phyloP scores from a whole-genome alignment of 257 asterid genomes.

The Craterostigma plantagineum region DNA sequence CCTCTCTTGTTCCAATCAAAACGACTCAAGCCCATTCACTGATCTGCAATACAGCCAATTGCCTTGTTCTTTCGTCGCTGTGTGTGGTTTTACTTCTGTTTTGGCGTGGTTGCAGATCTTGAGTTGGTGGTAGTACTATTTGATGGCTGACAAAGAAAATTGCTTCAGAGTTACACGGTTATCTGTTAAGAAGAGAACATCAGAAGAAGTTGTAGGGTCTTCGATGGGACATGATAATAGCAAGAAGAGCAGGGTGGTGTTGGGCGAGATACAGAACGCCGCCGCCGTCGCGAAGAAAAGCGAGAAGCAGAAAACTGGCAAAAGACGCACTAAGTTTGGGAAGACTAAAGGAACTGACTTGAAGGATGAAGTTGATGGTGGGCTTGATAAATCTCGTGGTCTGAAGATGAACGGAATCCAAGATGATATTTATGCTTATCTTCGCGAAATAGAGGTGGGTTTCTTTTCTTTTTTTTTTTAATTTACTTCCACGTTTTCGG shows the following conservation, averaged over 20 bases:
- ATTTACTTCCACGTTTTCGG: not conserved
- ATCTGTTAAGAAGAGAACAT: constrained; percentile 73
- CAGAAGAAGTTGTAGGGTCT: constrained; percentile 17
- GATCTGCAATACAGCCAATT: no score
- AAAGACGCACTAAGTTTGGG: constrained; percentile 17
- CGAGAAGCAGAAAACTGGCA: constrained; percentile 12
- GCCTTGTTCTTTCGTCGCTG: not conserved
- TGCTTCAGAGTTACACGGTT: constrained; percentile 49
- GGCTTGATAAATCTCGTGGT: constrained; percentile 33
- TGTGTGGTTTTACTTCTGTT: not conserved
- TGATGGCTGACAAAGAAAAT: constrained; percentile 56
- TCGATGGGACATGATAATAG: constrained; percentile 10
- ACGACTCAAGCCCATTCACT: no score
- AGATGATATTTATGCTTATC: constrained; percentile 69
- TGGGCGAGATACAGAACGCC: constrained; percentile 66
- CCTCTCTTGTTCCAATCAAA: no score
- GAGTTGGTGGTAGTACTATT: constrained; percentile 2
- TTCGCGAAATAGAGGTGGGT: constrained; percentile 70
- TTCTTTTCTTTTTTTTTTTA: not conserved
- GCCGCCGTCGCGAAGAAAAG: constrained; percentile 7
- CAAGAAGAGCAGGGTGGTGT: constrained; percentile 52
- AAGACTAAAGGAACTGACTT: constrained; percentile 9
- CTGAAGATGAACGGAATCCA: constrained; percentile 43
- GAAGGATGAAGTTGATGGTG: constrained; percentile 13
- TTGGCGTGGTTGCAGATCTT: not conserved